Evolutionary conservation across 495 filamentous ascomycete genomes (phyloP).

Genomic region (Hypoxylon fragiforme): DNA sequence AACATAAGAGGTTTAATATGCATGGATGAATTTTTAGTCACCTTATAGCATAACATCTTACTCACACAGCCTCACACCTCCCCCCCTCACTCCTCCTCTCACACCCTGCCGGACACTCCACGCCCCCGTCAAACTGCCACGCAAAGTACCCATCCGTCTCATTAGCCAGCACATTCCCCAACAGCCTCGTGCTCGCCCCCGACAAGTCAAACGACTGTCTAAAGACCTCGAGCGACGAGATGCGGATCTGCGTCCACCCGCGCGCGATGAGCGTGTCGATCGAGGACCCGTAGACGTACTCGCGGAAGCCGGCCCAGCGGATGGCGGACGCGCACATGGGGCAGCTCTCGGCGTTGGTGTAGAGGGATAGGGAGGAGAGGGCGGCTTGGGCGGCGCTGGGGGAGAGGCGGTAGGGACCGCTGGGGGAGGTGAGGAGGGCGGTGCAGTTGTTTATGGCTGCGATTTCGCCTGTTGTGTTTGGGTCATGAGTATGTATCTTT

Average conservation of each 20-base stretch:
- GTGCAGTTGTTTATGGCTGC: conserved; percentile 58
- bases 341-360: conserved; percentile 61
- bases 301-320: conserved; percentile 57
- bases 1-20: too few relatives aligned
- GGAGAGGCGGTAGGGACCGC: conserved; percentile 47
- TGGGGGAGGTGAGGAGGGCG: conserved; percentile 47
- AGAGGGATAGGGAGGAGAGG: conserved; percentile 52
- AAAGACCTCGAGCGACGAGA: conserved; percentile 52
- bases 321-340: conserved; percentile 63
- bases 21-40: too few relatives aligned
- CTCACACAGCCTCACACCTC: conserved; percentile 22
- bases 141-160: conserved; percentile 57
- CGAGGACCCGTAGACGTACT: conserved; percentile 58
- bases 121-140: conserved; percentile 54
- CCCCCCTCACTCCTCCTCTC: conserved; percentile 21
- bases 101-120: conserved; percentile 53
- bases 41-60: too few relatives aligned
- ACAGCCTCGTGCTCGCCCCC: conserved; percentile 34
- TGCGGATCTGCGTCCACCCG: conserved; percentile 56
- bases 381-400: conserved; percentile 45
- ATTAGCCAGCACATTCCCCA: conserved; percentile 49
- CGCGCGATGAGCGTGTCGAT: conserved; percentile 47
- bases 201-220: conserved; percentile 44
- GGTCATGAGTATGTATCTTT: background rate
- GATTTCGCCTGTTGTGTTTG: conserved; percentile 48